Percentiles rank a stretch among this genome's conserved stretches.
phyloP scores from a whole-genome alignment of 2,329 filamentous ascomycete genomes.

The Pyricularia sp. region DNA sequence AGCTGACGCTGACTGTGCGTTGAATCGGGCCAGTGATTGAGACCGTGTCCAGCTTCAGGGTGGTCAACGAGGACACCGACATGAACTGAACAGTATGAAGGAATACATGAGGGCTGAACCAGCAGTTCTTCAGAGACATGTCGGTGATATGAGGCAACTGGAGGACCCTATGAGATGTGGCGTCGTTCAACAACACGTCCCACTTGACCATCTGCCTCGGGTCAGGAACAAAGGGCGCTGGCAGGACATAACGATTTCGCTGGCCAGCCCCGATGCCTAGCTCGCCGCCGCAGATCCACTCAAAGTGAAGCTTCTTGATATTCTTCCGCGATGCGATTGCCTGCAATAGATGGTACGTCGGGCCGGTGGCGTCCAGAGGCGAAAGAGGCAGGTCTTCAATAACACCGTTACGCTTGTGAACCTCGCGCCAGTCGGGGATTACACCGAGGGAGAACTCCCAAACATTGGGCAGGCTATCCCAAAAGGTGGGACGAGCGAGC shows the following conservation, averaged over 20 bases:
- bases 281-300: conserved; percentile 57
- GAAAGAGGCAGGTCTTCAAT: conserved; percentile 27
- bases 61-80: conserved; percentile 30
- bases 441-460: conserved; percentile 43
- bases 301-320: conserved; percentile 48
- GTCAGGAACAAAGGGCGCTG: conserved; percentile 38
- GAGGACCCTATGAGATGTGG: conserved; percentile 8
- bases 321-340: conserved; percentile 31
- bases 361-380: conserved; percentile 9
- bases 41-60: conserved; percentile 48
- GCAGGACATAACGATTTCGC: conserved; percentile 48
- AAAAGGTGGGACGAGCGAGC: conserved; percentile 46
- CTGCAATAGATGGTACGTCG: conserved; percentile 39
- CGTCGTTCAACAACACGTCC: conserved; percentile 5
- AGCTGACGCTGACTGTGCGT: background rate
- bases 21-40: conserved; percentile 39
- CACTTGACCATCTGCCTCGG: conserved; percentile 16
- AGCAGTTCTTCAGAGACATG: conserved; percentile 55
- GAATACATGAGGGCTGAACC: conserved; percentile 47
- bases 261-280: conserved; percentile 47
- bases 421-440: conserved; percentile 52
- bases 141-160: conserved; percentile 41
- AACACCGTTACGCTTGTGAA: conserved; percentile 37
- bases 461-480: conserved; percentile 43
- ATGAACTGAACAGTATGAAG: conserved; percentile 36